These are phyloP conservation scores for Argentina anserina DNA, from an alignment of 306 rosid genomes.

Conservation along the genomic window DNA sequence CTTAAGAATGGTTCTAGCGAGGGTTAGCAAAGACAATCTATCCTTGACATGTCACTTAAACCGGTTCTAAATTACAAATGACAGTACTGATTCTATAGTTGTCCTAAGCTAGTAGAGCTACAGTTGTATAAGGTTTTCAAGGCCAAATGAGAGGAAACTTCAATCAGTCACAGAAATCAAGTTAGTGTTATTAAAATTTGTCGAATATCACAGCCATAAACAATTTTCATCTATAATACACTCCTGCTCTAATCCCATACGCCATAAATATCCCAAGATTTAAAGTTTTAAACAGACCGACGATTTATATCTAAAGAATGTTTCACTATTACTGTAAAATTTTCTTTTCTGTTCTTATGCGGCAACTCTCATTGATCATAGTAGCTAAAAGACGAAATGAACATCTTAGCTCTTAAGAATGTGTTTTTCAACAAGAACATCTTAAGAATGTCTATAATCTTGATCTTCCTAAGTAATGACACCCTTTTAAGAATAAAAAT, in stretches of 20 bases:
- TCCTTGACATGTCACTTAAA: not conserved
- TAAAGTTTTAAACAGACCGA: not conserved
- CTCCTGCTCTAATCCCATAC: not conserved
- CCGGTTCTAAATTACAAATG: not conserved
- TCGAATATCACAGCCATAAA: not conserved
- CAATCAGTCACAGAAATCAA: not conserved
- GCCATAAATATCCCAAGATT: not conserved
- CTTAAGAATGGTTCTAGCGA: too few relatives aligned
- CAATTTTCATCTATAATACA: not conserved
- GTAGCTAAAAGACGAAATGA: not conserved
- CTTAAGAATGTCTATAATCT: not conserved
- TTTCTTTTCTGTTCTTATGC: not conserved
- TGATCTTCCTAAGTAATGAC: not conserved
- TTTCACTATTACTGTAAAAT: not conserved
- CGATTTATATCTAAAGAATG: not conserved
- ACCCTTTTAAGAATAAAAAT: not conserved
- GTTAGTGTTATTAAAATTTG: not conserved
- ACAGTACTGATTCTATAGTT: not conserved
- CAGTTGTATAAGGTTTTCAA: not conserved
- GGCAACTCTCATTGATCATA: not conserved
- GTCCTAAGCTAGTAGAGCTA: not conserved
- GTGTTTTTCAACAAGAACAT: too few relatives aligned
- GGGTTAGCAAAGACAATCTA: not conserved
- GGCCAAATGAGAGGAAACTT: not conserved
- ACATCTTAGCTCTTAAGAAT: not conserved